phyloP scores from a whole-genome alignment of 1,284 basidiomycete genomes.

The Mrakiaceae sp. region DNA sequence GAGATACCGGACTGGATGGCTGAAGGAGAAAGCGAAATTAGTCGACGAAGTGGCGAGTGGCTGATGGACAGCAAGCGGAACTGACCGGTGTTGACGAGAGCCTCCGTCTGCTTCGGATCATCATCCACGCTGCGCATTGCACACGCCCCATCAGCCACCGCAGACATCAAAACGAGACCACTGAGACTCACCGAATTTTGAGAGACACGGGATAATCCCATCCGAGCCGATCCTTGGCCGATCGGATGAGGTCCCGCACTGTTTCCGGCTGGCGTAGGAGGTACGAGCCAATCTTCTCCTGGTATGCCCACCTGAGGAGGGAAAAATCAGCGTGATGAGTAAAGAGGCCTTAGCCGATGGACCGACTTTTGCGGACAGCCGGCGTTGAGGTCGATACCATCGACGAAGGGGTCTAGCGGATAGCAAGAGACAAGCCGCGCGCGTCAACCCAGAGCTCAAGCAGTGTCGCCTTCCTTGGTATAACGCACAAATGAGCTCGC shows the following conservation, averaged over 20 bases:
- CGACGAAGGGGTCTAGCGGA: slow-evolving; percentile 34
- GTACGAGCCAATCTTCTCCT: slow-evolving; percentile 47
- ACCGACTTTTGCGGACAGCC: slow-evolving; percentile 23
- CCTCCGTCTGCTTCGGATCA: slow-evolving; percentile 37
- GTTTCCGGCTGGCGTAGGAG: slow-evolving; percentile 46
- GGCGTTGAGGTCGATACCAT: slow-evolving; percentile 50
- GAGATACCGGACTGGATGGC: slow-evolving; percentile 31
- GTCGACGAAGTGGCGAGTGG: not conserved
- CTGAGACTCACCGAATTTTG: slow-evolving; percentile 39
- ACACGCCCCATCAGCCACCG: not conserved
- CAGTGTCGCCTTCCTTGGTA: too few relatives aligned
- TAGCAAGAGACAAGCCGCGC: not conserved
- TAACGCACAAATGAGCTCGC: slow-evolving; percentile 40
- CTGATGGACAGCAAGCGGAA: not conserved
- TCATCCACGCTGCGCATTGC: too few relatives aligned
- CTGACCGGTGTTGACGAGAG: slow-evolving; percentile 38
- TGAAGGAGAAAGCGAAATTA: not conserved
- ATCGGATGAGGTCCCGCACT: slow-evolving; percentile 45
- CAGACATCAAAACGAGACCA: not conserved
- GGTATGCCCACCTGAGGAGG: slow-evolving; percentile 39
- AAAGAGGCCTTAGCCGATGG: not conserved
- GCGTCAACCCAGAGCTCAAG: too few relatives aligned
- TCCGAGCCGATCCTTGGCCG: slow-evolving; percentile 43
- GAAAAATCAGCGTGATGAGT: slow-evolving; percentile 18
- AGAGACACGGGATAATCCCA: slow-evolving; percentile 45